These are phyloP conservation scores for Pseudovirgaria hyperparasitica DNA, from an alignment of 2,329 filamentous ascomycete species.

Conservation along the genomic window DNA sequence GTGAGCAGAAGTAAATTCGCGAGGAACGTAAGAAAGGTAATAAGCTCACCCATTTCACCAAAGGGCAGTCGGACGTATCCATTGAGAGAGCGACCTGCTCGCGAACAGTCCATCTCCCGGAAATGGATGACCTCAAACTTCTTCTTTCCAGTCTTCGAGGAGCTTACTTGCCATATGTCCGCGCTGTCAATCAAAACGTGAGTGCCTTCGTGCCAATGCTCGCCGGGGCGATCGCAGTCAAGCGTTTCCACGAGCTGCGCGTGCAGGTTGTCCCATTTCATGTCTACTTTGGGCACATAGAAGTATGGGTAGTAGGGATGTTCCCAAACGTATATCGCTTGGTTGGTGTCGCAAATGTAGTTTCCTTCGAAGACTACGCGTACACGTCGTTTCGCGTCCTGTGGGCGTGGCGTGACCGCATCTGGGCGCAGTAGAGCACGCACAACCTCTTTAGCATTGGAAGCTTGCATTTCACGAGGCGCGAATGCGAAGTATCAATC, in stretches of 20 bases:
- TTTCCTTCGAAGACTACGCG: constrained; percentile 18
- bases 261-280: constrained; percentile 10
- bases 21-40: not conserved
- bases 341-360: constrained; percentile 20
- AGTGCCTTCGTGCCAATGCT: too few relatives aligned
- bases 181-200: too few relatives aligned
- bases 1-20: not conserved
- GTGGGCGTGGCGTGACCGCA: too few relatives aligned
- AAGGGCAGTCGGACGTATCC: constrained; percentile 21
- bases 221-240: constrained; percentile 10
- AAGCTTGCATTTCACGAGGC: too few relatives aligned
- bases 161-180: constrained; percentile 13
- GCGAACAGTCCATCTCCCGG: constrained; percentile 5
- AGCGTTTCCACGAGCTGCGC: constrained; percentile 9
- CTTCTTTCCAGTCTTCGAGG: constrained; percentile 8
- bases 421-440: too few relatives aligned
- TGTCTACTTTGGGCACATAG: constrained; percentile 14
- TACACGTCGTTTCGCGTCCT: constrained; percentile 20
- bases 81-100: constrained; percentile 6
- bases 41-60: constrained; percentile 4
- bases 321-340: constrained; percentile 25
- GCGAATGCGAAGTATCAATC: too few relatives aligned
- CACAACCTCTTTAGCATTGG: too few relatives aligned
- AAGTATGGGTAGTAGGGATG: constrained; percentile 21
- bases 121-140: constrained; percentile 17